Percentiles rank a stretch among this genome's conserved stretches.
These are phyloP conservation scores for Delphinella strobiligena DNA, from an alignment of 2,329 filamentous ascomycete genomes.

Conservation along the genomic window DNA sequence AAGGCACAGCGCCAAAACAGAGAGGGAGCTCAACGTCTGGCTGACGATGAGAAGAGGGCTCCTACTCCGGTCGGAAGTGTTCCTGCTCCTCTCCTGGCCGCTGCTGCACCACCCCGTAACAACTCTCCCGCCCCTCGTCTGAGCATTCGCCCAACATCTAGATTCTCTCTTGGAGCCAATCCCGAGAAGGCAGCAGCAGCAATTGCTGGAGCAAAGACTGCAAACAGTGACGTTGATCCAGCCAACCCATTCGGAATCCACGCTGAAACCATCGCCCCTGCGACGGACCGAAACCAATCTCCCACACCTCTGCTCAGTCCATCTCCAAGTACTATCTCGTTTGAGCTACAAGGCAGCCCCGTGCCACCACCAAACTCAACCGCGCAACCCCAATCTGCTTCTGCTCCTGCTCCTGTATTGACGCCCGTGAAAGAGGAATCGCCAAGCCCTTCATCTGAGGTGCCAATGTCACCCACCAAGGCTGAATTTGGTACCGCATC, in stretches of 20 bases:
- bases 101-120: conserved; percentile 27
- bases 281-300: too few relatives aligned
- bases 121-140: conserved; percentile 59
- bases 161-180: conserved; percentile 61
- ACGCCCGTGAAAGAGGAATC: too few relatives aligned
- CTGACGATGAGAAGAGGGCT: conserved; percentile 32
- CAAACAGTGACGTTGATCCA: conserved; percentile 17
- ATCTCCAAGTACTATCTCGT: conserved; percentile 8
- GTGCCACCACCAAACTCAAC: conserved; percentile 7
- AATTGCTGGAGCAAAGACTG: conserved; percentile 29
- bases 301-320: conserved; percentile 10
- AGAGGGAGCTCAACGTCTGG: conserved; percentile 16
- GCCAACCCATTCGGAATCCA: conserved; percentile 25
- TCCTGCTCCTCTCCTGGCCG: conserved; percentile 19
- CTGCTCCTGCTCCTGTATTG: conserved; percentile 13
- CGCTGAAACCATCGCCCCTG: conserved; percentile 24
- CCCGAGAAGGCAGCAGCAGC: conserved; percentile 25
- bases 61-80: conserved; percentile 12
- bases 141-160: conserved; percentile 71
- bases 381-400: conserved; percentile 12
- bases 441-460: conserved; percentile 9
- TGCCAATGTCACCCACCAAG: conserved; percentile 10
- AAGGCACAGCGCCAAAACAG: conserved; percentile 44
- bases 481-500: conserved; percentile 18
- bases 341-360: conserved; percentile 7